A percentile compares a stretch with the other conserved stretches of the same genome.
Conservation (phyloP, 2,329 filamentous ascomycete species). For the Colletotrichum lentis region DNA sequence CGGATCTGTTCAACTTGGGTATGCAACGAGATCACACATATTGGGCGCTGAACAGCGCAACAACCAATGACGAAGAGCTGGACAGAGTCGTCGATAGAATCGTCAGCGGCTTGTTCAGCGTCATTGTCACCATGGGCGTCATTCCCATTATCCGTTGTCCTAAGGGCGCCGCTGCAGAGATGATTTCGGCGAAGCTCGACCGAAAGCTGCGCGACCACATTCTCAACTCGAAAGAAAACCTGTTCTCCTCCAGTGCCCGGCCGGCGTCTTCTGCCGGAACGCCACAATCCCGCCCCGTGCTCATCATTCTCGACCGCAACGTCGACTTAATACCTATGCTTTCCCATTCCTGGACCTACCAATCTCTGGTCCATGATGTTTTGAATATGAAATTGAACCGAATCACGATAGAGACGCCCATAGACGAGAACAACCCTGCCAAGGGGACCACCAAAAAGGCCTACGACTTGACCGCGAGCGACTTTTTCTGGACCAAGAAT, state of each 20-base stretch:
- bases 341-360: conserved; percentile 87
- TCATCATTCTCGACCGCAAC: conserved; percentile 94
- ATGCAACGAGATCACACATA: conserved; percentile 86
- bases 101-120: conserved; percentile 95
- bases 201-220: conserved; percentile 96
- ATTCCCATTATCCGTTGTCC: conserved; percentile 97
- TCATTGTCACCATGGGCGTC: conserved; percentile 97
- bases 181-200: conserved; percentile 93
- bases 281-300: conserved; percentile 80
- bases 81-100: conserved; percentile 89
- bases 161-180: conserved; percentile 89
- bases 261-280: conserved; percentile 66
- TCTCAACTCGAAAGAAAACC: conserved; percentile 95
- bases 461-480: conserved; percentile 87
- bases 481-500: conserved; percentile 98
- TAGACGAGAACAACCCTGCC: conserved; percentile 77
- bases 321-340: conserved; percentile 97
- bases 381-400: conserved; percentile 76
- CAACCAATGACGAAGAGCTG: conserved; percentile 88
- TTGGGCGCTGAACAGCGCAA: conserved; percentile 93
- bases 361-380: conserved; percentile 79
- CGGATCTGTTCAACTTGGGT: conserved; percentile 92
- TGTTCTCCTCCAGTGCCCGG: conserved; percentile 77
- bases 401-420: conserved; percentile 87
- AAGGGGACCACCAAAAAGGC: conserved; percentile 84